Evolutionary conservation across 2,329 filamentous ascomycete species (phyloP).

Genomic region (Stachybotrys elegans): DNA sequence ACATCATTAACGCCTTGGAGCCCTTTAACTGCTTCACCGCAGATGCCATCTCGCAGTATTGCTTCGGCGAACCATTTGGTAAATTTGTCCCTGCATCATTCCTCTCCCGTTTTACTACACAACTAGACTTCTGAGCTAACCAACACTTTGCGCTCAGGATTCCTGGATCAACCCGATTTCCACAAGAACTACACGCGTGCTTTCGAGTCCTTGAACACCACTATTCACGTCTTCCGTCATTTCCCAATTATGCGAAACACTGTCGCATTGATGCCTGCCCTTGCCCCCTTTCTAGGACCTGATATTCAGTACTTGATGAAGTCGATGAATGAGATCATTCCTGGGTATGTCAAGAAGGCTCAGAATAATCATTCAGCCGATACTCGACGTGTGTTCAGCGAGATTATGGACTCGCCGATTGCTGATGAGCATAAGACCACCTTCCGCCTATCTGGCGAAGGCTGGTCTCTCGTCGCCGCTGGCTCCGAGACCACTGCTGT

Average conservation of each 20-base stretch:
- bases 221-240: slow-evolving; percentile 1
- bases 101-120: not conserved
- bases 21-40: slow-evolving; percentile 33
- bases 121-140: too few species aligned
- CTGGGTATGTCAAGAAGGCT: slow-evolving; percentile 1
- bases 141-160: not conserved
- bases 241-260: not conserved
- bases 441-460: slow-evolving; percentile 30
- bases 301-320: slow-evolving; percentile 13
- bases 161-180: slow-evolving; percentile 1
- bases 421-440: slow-evolving; percentile 29
- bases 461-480: slow-evolving; percentile 27
- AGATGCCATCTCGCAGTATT: slow-evolving; percentile 31
- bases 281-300: slow-evolving; percentile 3
- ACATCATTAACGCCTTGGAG: slow-evolving; percentile 26
- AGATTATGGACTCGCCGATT: slow-evolving; percentile 21
- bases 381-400: slow-evolving; percentile 3
- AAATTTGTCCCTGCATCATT: too few species aligned
- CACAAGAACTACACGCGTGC: slow-evolving; percentile 2
- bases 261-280: not conserved
- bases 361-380: not conserved
- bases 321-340: slow-evolving; percentile 9
- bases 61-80: slow-evolving; percentile 31
- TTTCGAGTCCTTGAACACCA: not conserved
- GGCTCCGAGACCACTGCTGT: slow-evolving; percentile 33